Conservation (phyloP, 345 rosid genomes). For the Eucalyptus regnans region DNA sequence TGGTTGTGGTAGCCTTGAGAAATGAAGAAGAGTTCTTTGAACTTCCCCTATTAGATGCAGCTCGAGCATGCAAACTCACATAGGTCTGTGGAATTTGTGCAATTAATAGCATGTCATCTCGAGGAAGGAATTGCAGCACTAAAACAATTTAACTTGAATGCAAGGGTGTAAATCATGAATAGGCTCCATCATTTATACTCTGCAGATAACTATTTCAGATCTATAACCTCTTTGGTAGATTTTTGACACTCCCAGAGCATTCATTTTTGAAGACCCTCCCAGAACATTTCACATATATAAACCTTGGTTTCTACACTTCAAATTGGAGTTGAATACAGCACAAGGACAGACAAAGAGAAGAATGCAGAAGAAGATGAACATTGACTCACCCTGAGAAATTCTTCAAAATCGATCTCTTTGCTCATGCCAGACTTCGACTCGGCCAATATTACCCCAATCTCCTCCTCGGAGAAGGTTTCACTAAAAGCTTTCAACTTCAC, state of each 20-base stretch:
- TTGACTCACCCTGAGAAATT: slow-evolving; percentile 60
- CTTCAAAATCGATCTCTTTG: slow-evolving; percentile 58
- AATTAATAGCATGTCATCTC: slow-evolving; percentile 2
- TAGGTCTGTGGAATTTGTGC: slow-evolving; percentile 43
- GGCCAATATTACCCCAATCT: slow-evolving; percentile 29
- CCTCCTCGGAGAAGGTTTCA: slow-evolving; percentile 48
- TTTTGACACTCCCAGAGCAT: background rate
- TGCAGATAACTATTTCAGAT: background rate
- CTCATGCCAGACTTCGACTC: slow-evolving; percentile 27
- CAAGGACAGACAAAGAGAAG: background rate
- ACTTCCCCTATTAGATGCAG: slow-evolving; percentile 44
- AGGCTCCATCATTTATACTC: background rate
- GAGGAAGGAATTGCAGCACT: background rate
- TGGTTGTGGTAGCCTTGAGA: slow-evolving; percentile 57
- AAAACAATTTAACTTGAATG: background rate
- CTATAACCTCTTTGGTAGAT: background rate
- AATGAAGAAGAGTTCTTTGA: slow-evolving; percentile 56
- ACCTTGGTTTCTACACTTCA: background rate
- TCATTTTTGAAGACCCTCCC: background rate
- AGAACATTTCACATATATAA: background rate
- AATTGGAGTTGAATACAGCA: background rate
- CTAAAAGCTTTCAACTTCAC: slow-evolving; percentile 52
- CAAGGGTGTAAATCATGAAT: background rate
- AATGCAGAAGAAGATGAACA: background rate
- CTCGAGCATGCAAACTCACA: slow-evolving; percentile 49